Evolutionary conservation across 768 basidiomycete species (phyloP).

Genomic region (Mycena filopes): DNA sequence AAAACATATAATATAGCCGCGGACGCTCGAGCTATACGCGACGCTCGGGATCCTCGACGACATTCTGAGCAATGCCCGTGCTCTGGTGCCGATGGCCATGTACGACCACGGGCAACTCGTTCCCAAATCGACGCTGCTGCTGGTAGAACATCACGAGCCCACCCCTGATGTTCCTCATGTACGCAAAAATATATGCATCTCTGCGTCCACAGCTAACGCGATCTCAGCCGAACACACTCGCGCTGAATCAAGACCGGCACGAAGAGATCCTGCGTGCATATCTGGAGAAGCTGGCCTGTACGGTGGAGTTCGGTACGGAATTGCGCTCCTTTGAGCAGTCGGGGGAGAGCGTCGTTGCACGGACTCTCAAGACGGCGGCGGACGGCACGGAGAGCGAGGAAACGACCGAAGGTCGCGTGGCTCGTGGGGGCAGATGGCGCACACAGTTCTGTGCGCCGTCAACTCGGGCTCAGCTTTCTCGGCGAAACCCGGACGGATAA

Average conservation of each 20-base stretch:
- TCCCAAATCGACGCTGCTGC: neutral
- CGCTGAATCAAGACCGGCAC: conserved; percentile 39
- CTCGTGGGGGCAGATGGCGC: conserved; percentile 57
- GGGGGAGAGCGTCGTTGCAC: conserved; percentile 42
- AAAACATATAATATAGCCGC: neutral
- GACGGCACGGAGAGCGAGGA: conserved; percentile 41
- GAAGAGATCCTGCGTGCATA: conserved; percentile 46
- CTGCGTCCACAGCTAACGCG: neutral
- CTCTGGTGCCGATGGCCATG: conserved; percentile 1
- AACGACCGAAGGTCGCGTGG: conserved; percentile 40
- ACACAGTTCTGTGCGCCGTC: conserved; percentile 48
- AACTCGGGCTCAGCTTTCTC: conserved; percentile 52
- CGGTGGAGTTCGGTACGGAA: conserved; percentile 50
- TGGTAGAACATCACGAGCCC: conserved; percentile 22
- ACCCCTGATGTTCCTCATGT: conserved; percentile 38
- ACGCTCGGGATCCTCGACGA: conserved; percentile 8
- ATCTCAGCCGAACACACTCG: conserved; percentile 32
- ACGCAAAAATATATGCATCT: neutral
- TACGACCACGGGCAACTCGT: conserved; percentile 32
- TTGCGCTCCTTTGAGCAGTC: conserved; percentile 47
- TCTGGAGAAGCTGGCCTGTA: conserved; percentile 36
- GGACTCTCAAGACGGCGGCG: conserved; percentile 33
- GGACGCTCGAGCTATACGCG: conserved; percentile 7
- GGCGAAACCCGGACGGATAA: conserved; percentile 49
- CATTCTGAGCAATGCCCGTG: neutral